Evolutionary conservation across 768 basidiomycete genomes (phyloP), one percentile per base, ranked within the genome.

Genomic region (Boletus sp.): DNA sequence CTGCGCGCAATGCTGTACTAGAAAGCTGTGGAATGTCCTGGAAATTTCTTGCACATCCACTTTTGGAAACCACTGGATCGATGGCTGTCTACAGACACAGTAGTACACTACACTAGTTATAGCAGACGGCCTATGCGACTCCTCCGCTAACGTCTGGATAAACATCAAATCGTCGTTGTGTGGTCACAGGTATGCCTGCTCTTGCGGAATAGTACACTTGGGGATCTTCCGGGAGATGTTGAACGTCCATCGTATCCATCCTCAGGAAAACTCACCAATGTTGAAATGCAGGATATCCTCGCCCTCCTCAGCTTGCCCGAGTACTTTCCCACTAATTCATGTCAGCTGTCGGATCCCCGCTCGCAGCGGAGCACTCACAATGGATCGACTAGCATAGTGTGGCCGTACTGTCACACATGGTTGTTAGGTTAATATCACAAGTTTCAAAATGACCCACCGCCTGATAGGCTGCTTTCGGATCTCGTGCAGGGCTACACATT

Each of bases 401-500:
- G 93, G 4, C 93, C 91, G 83, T 89, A 93, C 91, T 93, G 57
- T 37, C 37, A 15, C 38, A 30, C 4, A n/a, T 25, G 17, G 39
- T 39, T 6, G 19, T 60, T 27, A 57, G 10, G 35, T 33, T 19
- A 21, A 30, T 25, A 39, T 43, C 11, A 17, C 33, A 39, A 11
- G 21, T 13, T 10, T 25, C 1, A 29, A 44, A 15, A 11, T 4
- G 19, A 74, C 87, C 60, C 60, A 92, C 90, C 53, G 96, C 93
- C 65, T 97, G 93, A 70, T 98, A 98, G 15, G 79, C 79, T 19
- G 92, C 89, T 10, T 73, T 83, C 60, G 87, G 65, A 60, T 96
- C 87, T 23, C 95, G 82, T 3, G 97, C 96, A 30, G 95, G 94
- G 53, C 93, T 97, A 67, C 93, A 96, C 93, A 95, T 96, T 1